Base-by-base conservation (phyloP, 1,139 yeast species). In the Nakaseomyces sp. region DNA sequence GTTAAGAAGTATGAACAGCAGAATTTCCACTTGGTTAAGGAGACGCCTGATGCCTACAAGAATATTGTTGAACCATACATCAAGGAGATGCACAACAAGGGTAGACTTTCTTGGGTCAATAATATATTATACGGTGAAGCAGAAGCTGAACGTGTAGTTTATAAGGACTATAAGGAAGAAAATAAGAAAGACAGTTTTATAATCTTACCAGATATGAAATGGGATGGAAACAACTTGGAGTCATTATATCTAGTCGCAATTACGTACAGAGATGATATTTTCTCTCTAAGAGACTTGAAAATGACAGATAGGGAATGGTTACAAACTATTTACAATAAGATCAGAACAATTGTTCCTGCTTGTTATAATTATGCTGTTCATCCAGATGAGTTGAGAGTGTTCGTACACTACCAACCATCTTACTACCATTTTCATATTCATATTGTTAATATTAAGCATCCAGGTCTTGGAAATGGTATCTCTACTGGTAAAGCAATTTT, bases 351-450 rank as follows among this genome's bases (percentile, higher is more conserved):
- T 4, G 73, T 86, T 1, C 61, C 75, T 2, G 67, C 68, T 36
- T 59, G 66, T 28, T 81, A 71, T 58, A 70, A 70, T 43, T 54
- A 53, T 45, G 51, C 58, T 2, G 46, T 62, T 12, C 46, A 47
- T 13, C 53, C 61, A 5, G 63, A 60, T 43, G 74, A 79, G 52
- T 62, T 89, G 52, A 74, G 94, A 50, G 63, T 87, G 1, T 89
- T 82, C 57, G 71, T 88, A 41, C 97, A 88, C 61, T 88, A 91
- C 63, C 97, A 89, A 52, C 99, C 99, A 0, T 85, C 96, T 0
- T 91, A 91, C 61, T 91, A 91, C 59, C 98, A 91, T 59, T 81
- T 91, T 69, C 98, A 91, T 61, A 73, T 91, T 33, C 98, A 91
- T 60, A 80, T 85, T 10, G 95, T 88, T 17, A 83, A 82, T 54